Evolutionary conservation across 2,329 filamentous ascomycete genomes (phyloP), one percentile per base, ranked within the genome.

Genomic region (Stachybotrys echinatus): DNA sequence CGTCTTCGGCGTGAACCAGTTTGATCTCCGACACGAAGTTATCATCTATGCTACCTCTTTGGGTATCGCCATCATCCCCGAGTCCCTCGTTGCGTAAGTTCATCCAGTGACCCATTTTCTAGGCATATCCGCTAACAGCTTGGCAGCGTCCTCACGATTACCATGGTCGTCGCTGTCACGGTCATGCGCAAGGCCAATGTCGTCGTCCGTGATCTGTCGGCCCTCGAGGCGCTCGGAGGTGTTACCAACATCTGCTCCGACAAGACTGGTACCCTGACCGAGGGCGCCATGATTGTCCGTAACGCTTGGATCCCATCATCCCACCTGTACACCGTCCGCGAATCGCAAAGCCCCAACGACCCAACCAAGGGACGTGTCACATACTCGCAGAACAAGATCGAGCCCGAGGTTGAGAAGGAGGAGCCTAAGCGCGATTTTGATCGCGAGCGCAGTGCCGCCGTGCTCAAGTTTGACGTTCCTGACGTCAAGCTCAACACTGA

Each of bases 171-270:
- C 31, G 82, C 81, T 14, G 80, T 81, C 10, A 84, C 80, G 44
- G 77, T 80, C 38, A 85, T 85, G 82, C 75, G 80, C 52, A 80
- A 83, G 61, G 73, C 80, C 34, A 80, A 85, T 53, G 82, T 86
- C 40, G 80, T 86, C 48, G 80, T 85, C 23, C 75, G 82, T 55
- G 84, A 87, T 58, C 72, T 88, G 42, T 81, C 82, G 4, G 82
- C 83, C 0, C 74, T 88, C 0, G 85, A 89, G 58, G 83, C 84
- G 12, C 75, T 89, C 2, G 85, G 85, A 12, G 84, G 82, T 42
- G 84, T 88, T 21, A 88, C 84, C 50, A 83, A 87, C 60, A 86
- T 88, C 58, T 88, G 85, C 66, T 87, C 84, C 21, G 85, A 88
- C 68, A 88, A 88, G 67, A 88, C 85, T 0, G 85, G 85, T 14